Evolutionary conservation across 225 moss, liverwort and hornwort genomes (phyloP).

Genomic region (Sphagnum contortum): DNA sequence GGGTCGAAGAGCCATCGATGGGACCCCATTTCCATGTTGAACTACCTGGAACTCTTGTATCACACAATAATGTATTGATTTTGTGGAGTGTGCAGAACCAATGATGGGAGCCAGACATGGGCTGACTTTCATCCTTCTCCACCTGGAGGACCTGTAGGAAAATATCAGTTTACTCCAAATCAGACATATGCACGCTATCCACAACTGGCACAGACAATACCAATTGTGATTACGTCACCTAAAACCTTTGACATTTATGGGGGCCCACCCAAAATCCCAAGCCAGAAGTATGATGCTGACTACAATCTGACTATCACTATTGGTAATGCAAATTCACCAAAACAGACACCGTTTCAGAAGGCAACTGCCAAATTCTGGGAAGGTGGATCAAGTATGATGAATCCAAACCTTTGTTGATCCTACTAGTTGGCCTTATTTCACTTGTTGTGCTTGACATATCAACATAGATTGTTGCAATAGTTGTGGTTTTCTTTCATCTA

Average conservation of each 20-base stretch:
- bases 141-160: constrained; percentile 46
- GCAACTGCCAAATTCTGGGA: constrained; percentile 66
- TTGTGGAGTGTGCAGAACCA: constrained; percentile 20
- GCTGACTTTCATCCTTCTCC: constrained; percentile 49
- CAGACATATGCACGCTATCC: constrained; percentile 63
- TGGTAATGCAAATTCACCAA: constrained; percentile 62
- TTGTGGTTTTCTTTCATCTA: no score
- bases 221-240: constrained; percentile 35
- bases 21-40: neutral
- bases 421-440: no score
- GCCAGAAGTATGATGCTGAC: constrained; percentile 34
- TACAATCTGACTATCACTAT: constrained; percentile 33
- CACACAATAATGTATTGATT: neutral
- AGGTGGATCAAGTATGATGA: constrained; percentile 49
- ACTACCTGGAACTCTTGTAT: neutral
- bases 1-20: neutral
- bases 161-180: constrained; percentile 63
- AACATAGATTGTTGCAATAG: no score
- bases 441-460: no score
- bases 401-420: no score
- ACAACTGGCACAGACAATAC: constrained; percentile 41
- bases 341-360: constrained; percentile 21
- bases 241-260: constrained; percentile 25
- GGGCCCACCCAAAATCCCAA: constrained; percentile 50
- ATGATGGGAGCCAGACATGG: constrained; percentile 71